Evolutionary conservation across 441 rosid species (phyloP), one percentile per base, ranked within the genome.

Genomic region (Syzygium syzygioides): DNA sequence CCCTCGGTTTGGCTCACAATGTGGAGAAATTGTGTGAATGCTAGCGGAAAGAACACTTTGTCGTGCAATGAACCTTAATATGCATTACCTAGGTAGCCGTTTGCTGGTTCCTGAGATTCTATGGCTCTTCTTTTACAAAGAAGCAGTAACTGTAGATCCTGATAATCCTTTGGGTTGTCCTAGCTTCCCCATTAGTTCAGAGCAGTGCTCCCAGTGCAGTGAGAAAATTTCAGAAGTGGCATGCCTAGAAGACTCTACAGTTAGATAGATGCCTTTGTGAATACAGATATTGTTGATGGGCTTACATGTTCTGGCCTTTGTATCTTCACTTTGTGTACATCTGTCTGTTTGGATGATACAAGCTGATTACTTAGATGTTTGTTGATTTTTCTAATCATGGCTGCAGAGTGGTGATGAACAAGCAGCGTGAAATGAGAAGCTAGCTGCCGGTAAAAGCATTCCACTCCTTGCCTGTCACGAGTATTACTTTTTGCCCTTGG

Each of bases 401-500:
- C 90, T 91, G 94, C 97, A 97, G 99, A 94, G 97, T 92, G 37
- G 87, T 94, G 90, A 98, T 95, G 92, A 93, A 94, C 86, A 95
- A 93, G 92, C 98, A 98, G 90, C 97, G 98, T 55, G 97, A 94
- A 89, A 98, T 90, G 99, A 98, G 91, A 97, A 96, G 91, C 90
- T 98, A 89, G 96, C 96, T 79, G 53, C 87, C 41, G 99, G 98
- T 86, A 98, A 93, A 95, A 92, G 91, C 85, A 90, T 94, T 89
- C 93, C 95, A 32, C 91, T 98, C 55, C 92, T 91, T 87, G 91
- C 95, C 85, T 79, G 93, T 85, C 90, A 94, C 93, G 93, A 53
- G 87, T 96, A 98, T 92, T 98, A 93, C 92, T 91, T 98, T 93
- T 92, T 98, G 88, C 98, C 99, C 79, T 94, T 98, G 99, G 99